Evolutionary conservation across 768 basidiomycete genomes (phyloP).

Genomic region (Termitomyces sp.): DNA sequence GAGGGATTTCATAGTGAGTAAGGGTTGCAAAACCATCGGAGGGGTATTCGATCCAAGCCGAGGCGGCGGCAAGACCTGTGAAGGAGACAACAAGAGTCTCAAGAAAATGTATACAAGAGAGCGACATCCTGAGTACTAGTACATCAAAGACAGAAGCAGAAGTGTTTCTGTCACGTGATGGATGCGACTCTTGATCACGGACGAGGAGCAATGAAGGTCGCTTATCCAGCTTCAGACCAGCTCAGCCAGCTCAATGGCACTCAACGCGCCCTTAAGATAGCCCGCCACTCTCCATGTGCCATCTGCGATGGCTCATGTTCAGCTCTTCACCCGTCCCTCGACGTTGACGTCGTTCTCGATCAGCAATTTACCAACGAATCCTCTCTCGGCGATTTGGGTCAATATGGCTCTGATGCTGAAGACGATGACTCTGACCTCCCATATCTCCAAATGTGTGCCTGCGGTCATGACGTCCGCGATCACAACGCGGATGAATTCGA

Average conservation of each 20-base stretch:
- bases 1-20: constrained; percentile 65
- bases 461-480: constrained; percentile 58
- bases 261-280: constrained; percentile 67
- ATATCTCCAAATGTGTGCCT: constrained; percentile 60
- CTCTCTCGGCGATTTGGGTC: constrained; percentile 47
- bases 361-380: constrained; percentile 38
- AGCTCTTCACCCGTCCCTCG: constrained; percentile 63
- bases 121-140: not conserved
- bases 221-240: constrained; percentile 61
- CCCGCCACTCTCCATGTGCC: constrained; percentile 72
- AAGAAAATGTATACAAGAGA: constrained; percentile 6
- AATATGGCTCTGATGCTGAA: constrained; percentile 71
- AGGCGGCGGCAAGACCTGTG: constrained; percentile 4
- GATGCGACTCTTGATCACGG: not conserved
- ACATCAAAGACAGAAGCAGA: not conserved
- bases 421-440: constrained; percentile 48
- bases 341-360: constrained; percentile 55
- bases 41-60: constrained; percentile 60
- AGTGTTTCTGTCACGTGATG: constrained; percentile 1
- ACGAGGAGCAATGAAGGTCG: constrained; percentile 43
- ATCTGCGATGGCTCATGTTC: constrained; percentile 54
- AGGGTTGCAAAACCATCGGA: constrained; percentile 61
- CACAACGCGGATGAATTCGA: constrained; percentile 61
- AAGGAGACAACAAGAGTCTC: not conserved
- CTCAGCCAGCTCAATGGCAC: constrained; percentile 40